These are phyloP conservation scores for Vaccinium vitisidaea DNA, from an alignment of 148 eudicot species.

Conservation along the genomic window DNA sequence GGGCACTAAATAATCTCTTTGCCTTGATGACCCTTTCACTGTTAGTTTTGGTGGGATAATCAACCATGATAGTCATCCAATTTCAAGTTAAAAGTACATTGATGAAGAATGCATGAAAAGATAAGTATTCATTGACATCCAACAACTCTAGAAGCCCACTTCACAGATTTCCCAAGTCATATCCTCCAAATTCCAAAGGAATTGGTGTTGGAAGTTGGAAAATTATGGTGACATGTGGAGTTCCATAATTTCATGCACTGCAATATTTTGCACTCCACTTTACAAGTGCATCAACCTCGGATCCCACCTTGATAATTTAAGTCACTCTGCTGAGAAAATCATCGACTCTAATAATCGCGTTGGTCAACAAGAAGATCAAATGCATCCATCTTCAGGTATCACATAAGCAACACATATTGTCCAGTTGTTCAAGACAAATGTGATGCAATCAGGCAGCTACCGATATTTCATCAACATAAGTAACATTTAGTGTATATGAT, in stretches of 20 bases:
- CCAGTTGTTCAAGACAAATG: not conserved
- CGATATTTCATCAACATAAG: not conserved
- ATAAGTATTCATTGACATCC: too few relatives aligned
- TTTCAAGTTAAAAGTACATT: too few relatives aligned
- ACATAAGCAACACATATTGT: not conserved
- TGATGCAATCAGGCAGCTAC: not conserved
- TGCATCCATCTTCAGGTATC: not conserved
- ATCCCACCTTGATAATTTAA: not conserved
- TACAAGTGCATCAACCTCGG: not conserved
- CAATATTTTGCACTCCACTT: not conserved
- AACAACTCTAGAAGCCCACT: not conserved
- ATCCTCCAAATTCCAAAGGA: too few relatives aligned
- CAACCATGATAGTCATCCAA: too few relatives aligned
- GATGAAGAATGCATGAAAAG: too few relatives aligned
- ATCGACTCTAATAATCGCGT: not conserved
- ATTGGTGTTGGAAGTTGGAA: not conserved
- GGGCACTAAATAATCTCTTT: too few relatives aligned
- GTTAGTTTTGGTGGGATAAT: too few relatives aligned
- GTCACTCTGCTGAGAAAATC: not conserved
- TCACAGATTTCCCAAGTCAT: not conserved
- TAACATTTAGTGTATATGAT: not conserved
- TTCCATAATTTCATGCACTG: not conserved
- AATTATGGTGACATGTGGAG: not conserved
- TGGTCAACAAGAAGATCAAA: not conserved
- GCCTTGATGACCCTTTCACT: too few relatives aligned